These are phyloP conservation scores for Delphinella strobiligena DNA, from an alignment of 2,329 filamentous ascomycete species.

Conservation along the genomic window DNA sequence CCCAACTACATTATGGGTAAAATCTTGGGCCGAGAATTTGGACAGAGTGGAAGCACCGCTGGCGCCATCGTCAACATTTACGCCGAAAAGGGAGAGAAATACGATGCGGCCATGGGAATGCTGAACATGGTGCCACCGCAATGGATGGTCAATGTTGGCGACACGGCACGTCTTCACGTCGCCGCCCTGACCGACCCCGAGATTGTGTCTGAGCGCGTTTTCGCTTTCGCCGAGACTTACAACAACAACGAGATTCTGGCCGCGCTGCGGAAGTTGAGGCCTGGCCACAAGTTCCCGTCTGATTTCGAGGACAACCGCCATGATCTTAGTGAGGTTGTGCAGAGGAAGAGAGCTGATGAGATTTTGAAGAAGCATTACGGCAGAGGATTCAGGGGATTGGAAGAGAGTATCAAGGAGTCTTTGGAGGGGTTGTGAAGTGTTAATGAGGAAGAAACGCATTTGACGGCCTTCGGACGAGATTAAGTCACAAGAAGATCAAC, in stretches of 20 bases:
- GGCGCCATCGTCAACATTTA: neutral
- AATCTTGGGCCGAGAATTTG: neutral
- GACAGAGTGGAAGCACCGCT: neutral
- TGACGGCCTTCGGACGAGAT: no score
- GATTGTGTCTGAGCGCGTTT: constrained; percentile 39
- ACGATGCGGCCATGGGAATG: neutral
- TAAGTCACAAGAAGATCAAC: no score
- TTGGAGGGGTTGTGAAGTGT: no score
- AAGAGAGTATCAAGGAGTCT: neutral
- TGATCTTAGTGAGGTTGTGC: neutral
- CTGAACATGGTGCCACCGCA: neutral
- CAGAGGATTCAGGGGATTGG: neutral
- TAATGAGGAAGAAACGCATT: no score
- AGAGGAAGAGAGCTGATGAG: neutral
- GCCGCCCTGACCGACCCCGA: constrained; percentile 36
- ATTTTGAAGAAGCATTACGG: neutral
- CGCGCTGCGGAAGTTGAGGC: constrained; percentile 21
- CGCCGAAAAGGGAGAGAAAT: neutral
- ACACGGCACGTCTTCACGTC: constrained; percentile 41
- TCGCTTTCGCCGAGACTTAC: constrained; percentile 38
- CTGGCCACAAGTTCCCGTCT: neutral
- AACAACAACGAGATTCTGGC: constrained; percentile 34
- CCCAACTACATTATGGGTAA: neutral
- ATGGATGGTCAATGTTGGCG: constrained; percentile 23
- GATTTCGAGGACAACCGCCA: neutral